Evolutionary conservation across 345 rosid species (phyloP), one percentile per base, ranked within the genome.

Genomic region (Populus deltoides): DNA sequence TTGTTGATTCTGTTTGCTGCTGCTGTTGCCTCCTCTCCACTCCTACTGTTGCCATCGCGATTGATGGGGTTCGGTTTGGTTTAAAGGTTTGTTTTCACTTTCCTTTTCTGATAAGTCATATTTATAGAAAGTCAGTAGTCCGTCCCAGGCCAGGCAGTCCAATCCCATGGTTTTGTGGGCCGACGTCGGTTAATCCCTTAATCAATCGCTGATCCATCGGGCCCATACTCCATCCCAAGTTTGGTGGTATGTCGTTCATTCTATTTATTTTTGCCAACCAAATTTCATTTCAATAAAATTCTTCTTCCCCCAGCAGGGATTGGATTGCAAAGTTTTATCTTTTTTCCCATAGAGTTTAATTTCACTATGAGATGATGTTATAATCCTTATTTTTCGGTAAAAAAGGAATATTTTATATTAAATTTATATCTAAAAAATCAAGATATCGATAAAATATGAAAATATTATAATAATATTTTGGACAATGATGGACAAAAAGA

Each of bases 21-120:
- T 59, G 65, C 49, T 39, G 57, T 4, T 71, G 81, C 63, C 73
- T 79, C 33, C 57, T 38, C 35, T 73, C 77, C 67, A 79, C 77
- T 11, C 62, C 77, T 18, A 66, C 81, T 1, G 47, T 31, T 15
- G 77, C 81, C 81, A 79, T 79, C n/a, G 15, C 65, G 29, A 67
- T 22, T 45, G 29, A 12, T 59, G 41, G 38, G 43, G 31, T 62
- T 74, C 47, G 11, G 9, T 38, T 8, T 41, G 11, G 45, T 41
- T 59, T 59, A 59, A 24, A 59, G 65, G 27, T 59, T 10, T 11
- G 47, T 43, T 43, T 41, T 11, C 47, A 3, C 47, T 43, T 43
- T 59, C n/a, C 65, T 59, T 59, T 24, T 9, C 15, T n/a, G 29
- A 11, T 10, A 59, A 59, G 15, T 59, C 29, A 24, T 9, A 59